Conservation (phyloP, 2,329 filamentous ascomycete genomes). For the Grosmannia penicillata region DNA sequence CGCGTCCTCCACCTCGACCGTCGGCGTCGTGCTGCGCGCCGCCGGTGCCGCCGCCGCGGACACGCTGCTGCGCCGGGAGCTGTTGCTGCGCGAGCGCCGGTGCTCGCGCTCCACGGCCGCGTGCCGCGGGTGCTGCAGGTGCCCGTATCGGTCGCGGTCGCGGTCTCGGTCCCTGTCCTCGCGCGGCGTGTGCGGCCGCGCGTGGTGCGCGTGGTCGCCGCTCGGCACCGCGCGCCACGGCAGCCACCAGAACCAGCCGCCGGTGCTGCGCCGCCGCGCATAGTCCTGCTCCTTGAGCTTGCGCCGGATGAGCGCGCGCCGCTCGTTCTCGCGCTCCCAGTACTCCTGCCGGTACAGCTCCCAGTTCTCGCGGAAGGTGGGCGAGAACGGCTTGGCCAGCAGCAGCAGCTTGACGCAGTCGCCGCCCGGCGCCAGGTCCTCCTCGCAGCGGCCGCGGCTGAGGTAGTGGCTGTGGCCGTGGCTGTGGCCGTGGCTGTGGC, state of each 20-base stretch:
- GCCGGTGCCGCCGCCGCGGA: slow-evolving; percentile 26
- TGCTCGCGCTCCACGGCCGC: slow-evolving; percentile 29
- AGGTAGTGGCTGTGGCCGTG: slow-evolving; percentile 12
- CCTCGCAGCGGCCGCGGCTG: slow-evolving; percentile 52
- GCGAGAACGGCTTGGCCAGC: slow-evolving; percentile 86
- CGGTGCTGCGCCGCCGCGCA: slow-evolving; percentile 50
- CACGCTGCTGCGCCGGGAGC: slow-evolving; percentile 34
- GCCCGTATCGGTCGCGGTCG: slow-evolving; percentile 17
- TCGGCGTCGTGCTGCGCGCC: slow-evolving; percentile 19
- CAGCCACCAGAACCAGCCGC: slow-evolving; percentile 76
- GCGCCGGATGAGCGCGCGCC: slow-evolving; percentile 55
- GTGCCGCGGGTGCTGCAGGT: slow-evolving; percentile 27
- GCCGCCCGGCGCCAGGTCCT: slow-evolving; percentile 79
- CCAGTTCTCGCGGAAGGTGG: slow-evolving; percentile 93
- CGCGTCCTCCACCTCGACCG: slow-evolving; percentile 1
- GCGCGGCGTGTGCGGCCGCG: slow-evolving; percentile 6
- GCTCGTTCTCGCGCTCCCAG: slow-evolving; percentile 93
- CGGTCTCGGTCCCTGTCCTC: too few species aligned
- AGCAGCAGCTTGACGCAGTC: slow-evolving; percentile 85
- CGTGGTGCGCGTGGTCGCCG: slow-evolving; percentile 9
- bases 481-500: slow-evolving; percentile 1
- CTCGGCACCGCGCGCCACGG: slow-evolving; percentile 41
- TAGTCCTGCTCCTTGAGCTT: slow-evolving; percentile 56
- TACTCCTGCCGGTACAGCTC: slow-evolving; percentile 88
- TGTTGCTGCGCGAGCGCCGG: slow-evolving; percentile 34